Evolutionary conservation across 305 asterid genomes (phyloP), one percentile per base, ranked within the genome.

Genomic region (Rubia balearica): DNA sequence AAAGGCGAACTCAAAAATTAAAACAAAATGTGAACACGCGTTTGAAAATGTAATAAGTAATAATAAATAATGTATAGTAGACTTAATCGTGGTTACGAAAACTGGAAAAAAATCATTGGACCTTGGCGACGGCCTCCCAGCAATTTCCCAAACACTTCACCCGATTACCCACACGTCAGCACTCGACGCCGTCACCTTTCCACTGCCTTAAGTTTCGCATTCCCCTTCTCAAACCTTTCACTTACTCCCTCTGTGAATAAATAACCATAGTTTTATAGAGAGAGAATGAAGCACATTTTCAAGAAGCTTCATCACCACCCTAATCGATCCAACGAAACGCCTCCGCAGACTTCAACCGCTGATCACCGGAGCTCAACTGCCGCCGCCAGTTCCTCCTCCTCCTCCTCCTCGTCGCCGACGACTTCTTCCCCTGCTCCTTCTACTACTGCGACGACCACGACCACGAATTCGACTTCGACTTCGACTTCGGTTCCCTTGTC

Each of bases 231-330:
- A 5, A 40, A 22, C 24, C 24, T 42, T 63, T 63, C 48, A 63
- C 43, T 63, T 63, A 5, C 67, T 63, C 43, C 16, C 67, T 63
- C 48, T 16, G 19, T 63, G 6, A 16, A 16, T 30, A 61, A 19
- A 19, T 24, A 21, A 3, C 16, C 14, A 14, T 42, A 55, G 19
- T 67, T 36, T 45, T 49, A 61, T 49, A 70, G 49, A 51, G 16
- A n/a, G 53, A 49, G 65, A n/a, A 82, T 82, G 85, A 82, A 82
- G 77, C 79, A 79, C 80, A 79, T 82, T 65, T 82, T 82, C 80
- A 82, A 82, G 78, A 82, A 76, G 81, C 76, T 72, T 64, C 81
- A 72, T 76, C 85, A 82, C 42, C 78, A 76, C 64, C 81, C 79
- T 8, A 82, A 82, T 74, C 83, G 85, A 68, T 82, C 85, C 42